phyloP scores from a whole-genome alignment of 306 rosid genomes.

The Astragalus glycyphyllos region DNA sequence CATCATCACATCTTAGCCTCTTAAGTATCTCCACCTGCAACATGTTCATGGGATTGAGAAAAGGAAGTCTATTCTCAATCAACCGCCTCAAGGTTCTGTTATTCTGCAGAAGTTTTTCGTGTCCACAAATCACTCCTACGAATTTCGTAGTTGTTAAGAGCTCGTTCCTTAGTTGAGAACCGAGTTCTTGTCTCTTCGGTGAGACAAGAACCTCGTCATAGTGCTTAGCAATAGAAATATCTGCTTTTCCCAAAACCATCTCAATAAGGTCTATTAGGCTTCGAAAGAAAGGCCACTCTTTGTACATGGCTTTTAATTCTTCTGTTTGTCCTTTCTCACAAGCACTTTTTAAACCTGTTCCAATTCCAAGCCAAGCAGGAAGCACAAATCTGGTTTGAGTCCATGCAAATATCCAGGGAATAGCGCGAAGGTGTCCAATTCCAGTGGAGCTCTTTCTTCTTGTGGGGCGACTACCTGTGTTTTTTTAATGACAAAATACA shows the following conservation, averaged over 20 bases:
- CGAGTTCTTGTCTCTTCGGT: slow-evolving; percentile 60
- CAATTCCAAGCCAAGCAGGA: slow-evolving; percentile 98
- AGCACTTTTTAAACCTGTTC: slow-evolving; percentile 80
- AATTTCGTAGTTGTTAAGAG: slow-evolving; percentile 60
- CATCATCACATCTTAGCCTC: slow-evolving; percentile 82
- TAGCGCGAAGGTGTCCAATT: slow-evolving; percentile 90
- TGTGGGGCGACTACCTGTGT: slow-evolving; percentile 92
- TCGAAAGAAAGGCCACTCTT: slow-evolving; percentile 96
- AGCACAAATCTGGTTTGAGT: slow-evolving; percentile 91
- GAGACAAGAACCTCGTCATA: slow-evolving; percentile 91
- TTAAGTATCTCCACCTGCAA: slow-evolving; percentile 92
- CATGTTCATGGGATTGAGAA: slow-evolving; percentile 85
- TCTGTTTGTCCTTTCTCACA: slow-evolving; percentile 83
- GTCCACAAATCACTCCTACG: slow-evolving; percentile 68
- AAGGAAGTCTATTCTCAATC: slow-evolving; percentile 84
- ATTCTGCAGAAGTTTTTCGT: slow-evolving; percentile 71
- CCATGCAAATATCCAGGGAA: slow-evolving; percentile 97
- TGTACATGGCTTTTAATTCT: slow-evolving; percentile 79
- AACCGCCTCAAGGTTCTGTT: slow-evolving; percentile 80
- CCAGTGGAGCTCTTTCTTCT: slow-evolving; percentile 75
- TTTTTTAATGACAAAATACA: slow-evolving; percentile 6
- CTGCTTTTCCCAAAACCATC: slow-evolving; percentile 95
- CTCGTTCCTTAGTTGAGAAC: slow-evolving; percentile 66
- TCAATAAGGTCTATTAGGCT: slow-evolving; percentile 82
- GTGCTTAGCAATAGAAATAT: slow-evolving; percentile 82